Evolutionary conservation across 1,284 basidiomycete species (phyloP).

Genomic region (Athelia psychrophila): DNA sequence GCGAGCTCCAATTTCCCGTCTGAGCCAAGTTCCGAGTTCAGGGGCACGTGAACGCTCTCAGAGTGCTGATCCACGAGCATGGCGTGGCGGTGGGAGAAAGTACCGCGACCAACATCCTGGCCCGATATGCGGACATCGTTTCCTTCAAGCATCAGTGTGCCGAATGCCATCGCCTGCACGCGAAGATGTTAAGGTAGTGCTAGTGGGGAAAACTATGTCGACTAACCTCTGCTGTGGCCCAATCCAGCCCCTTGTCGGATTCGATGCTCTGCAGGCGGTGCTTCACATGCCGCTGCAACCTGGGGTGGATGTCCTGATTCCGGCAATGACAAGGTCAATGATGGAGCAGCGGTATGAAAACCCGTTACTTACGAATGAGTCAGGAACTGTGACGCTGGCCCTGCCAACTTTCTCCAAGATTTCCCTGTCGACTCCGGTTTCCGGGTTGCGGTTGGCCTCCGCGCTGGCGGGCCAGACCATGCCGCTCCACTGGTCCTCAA

Average conservation of each 20-base stretch:
- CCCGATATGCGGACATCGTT: slow-evolving; percentile 83
- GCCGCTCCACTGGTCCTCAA: slow-evolving; percentile 63
- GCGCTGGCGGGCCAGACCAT: slow-evolving; percentile 70
- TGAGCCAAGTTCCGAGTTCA: slow-evolving; percentile 66
- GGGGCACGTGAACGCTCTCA: slow-evolving; percentile 73
- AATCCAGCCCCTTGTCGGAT: slow-evolving; percentile 72
- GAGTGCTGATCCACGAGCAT: slow-evolving; percentile 87
- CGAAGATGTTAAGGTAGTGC: neutral
- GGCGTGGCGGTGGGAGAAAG: slow-evolving; percentile 89
- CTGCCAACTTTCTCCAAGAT: slow-evolving; percentile 57
- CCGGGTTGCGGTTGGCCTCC: slow-evolving; percentile 52
- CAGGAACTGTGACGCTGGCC: slow-evolving; percentile 70
- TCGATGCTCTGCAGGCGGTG: slow-evolving; percentile 72
- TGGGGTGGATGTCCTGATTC: slow-evolving; percentile 70
- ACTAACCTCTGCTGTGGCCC: slow-evolving; percentile 81
- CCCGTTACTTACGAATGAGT: slow-evolving; percentile 62
- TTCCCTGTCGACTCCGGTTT: slow-evolving; percentile 63
- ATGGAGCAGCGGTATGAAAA: slow-evolving; percentile 6
- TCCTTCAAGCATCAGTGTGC: slow-evolving; percentile 77
- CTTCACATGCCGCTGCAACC: slow-evolving; percentile 79
- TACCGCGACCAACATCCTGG: slow-evolving; percentile 88
- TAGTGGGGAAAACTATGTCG: neutral
- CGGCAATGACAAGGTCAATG: slow-evolving; percentile 8
- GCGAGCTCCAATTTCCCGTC: slow-evolving; percentile 79
- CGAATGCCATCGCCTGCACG: slow-evolving; percentile 75